Conservation (phyloP, 2,329 filamentous ascomycete species). For the Colletotrichum cuscutae region DNA sequence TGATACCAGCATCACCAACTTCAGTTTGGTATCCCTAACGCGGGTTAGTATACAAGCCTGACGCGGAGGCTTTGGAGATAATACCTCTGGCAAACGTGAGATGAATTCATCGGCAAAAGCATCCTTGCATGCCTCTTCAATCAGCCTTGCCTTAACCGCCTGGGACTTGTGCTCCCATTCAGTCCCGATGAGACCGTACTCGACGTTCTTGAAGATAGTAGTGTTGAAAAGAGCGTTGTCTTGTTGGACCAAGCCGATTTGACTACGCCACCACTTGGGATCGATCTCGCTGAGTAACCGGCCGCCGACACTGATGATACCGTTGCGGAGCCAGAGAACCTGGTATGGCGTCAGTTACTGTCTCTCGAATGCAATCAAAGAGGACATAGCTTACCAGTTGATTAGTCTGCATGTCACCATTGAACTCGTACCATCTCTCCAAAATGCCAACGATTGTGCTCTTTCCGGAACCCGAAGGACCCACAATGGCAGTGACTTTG, state of each 20-base stretch:
- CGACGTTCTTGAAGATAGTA: constrained; percentile 62
- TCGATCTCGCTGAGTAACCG: constrained; percentile 75
- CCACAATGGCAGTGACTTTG: constrained; percentile 44
- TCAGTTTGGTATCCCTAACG: constrained; percentile 65
- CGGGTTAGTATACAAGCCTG: constrained; percentile 16
- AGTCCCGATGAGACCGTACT: constrained; percentile 53
- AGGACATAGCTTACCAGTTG: constrained; percentile 72
- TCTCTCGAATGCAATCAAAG: constrained; percentile 78
- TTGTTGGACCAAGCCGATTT: constrained; percentile 92
- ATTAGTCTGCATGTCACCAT: constrained; percentile 25
- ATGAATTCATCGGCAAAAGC: constrained; percentile 66
- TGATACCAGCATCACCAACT: constrained; percentile 73
- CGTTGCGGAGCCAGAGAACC: constrained; percentile 49
- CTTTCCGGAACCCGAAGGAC: constrained; percentile 51
- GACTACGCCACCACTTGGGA: constrained; percentile 88
- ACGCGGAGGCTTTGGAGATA: background rate
- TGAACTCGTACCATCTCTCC: constrained; percentile 50
- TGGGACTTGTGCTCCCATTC: constrained; percentile 49
- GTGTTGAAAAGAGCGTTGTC: constrained; percentile 60
- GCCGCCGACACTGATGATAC: constrained; percentile 28
- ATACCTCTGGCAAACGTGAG: constrained; percentile 53
- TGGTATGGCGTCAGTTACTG: constrained; percentile 44
- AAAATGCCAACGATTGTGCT: constrained; percentile 52
- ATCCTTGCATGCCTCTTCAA: constrained; percentile 59
- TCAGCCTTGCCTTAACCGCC: constrained; percentile 51